Evolutionary conservation across 2,329 filamentous ascomycete genomes (phyloP), one percentile per base, ranked within the genome.

Genomic region (Fusarium xyrophilum): DNA sequence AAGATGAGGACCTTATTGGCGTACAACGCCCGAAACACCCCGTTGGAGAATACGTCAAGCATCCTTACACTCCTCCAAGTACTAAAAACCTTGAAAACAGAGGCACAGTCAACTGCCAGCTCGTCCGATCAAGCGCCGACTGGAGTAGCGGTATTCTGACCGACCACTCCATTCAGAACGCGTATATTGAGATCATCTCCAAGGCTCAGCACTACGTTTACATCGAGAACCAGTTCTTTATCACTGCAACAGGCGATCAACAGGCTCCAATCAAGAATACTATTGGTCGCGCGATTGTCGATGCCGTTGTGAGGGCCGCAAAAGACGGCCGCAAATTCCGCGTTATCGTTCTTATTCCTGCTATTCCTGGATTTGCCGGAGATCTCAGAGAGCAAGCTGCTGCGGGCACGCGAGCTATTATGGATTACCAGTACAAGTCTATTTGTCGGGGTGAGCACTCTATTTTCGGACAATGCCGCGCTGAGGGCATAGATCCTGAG

Each of bases 191-290:
- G 67, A 82, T 96, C 32, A 98, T 98, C 73, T 84, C 90, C 52
- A 93, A 92, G 53, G 95, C 95, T 0, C 83, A 97, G 79, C 95
- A 98, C 76, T 97, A 89, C 72, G 91, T 99, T 27, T 99, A 98
- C 81, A 97, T 99, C 64, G 96, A 99, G 78, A 98, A 98, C 74
- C 96, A 99, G 75, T 98, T 98, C 82, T 99, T 98, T 84, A 97
- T 96, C 76, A 96, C 93, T 2, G 92, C 96, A 0, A 98, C 95
- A 0, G 93, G 93, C 12, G 90, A 96, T n/a, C 80, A 97, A 36
- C 94, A 97, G 77, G 81, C 84, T 2, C 95, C 95, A 0, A 88
- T 98, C 27, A 89, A 93, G 78, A 99, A 99, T 76, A 91, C 89
- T 21, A 91, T 99, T 55, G 96, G 96, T 15, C 85, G 85, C 11